phyloP scores from a whole-genome alignment of 2,329 filamentous ascomycete genomes.

The Metarhizium anisopliae region DNA sequence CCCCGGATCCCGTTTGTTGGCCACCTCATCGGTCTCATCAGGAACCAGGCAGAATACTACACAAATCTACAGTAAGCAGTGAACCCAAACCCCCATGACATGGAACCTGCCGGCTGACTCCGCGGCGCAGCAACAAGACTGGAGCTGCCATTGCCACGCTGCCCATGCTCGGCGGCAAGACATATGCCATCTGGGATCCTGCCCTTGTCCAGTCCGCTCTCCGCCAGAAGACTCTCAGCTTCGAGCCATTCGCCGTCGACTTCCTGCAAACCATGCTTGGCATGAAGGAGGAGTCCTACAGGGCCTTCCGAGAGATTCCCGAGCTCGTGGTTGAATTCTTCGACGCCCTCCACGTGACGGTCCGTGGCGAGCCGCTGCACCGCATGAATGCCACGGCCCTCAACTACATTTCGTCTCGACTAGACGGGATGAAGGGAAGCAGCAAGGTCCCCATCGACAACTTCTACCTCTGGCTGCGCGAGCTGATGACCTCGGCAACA shows the following conservation, averaged over 20 bases:
- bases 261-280: constrained; percentile 28
- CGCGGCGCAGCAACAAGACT: constrained; percentile 12
- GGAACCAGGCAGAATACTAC: too few relatives aligned
- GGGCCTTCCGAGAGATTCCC: too few relatives aligned
- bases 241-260: constrained; percentile 31
- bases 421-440: background rate
- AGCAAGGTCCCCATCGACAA: constrained; percentile 6
- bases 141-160: constrained; percentile 31
- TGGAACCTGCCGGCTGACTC: too few relatives aligned
- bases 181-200: constrained; percentile 36
- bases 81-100: too few relatives aligned
- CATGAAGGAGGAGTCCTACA: constrained; percentile 13
- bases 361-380: too few relatives aligned
- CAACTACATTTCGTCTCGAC: too few relatives aligned
- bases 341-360: too few relatives aligned
- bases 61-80: too few relatives aligned
- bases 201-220: constrained; percentile 30
- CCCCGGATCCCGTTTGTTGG: too few relatives aligned
- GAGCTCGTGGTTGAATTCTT: too few relatives aligned
- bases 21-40: too few relatives aligned
- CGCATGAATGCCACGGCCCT: too few relatives aligned
- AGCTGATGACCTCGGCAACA: constrained; percentile 28
- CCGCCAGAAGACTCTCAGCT: constrained; percentile 32
- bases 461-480: constrained; percentile 25
- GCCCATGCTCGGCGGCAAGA: constrained; percentile 31